phyloP scores from a whole-genome alignment of 2,329 filamentous ascomycete species.

The Botrytis paeoniae region DNA sequence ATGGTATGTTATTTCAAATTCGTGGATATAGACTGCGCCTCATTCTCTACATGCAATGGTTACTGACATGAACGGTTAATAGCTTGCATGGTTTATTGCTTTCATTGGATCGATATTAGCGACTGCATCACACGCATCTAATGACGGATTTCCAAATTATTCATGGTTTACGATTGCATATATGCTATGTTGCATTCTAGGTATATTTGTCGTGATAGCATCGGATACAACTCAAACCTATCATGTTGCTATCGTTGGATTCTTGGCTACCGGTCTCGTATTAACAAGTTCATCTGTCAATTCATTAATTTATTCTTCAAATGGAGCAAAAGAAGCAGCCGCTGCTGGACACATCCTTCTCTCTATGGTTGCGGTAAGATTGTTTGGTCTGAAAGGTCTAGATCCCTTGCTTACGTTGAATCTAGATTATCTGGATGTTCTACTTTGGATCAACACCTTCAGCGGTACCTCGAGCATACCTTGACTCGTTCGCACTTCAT shows the following conservation, averaged over 20 bases:
- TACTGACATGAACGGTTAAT: conserved; percentile 24
- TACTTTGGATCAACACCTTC: conserved; percentile 95
- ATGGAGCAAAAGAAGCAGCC: conserved; percentile 75
- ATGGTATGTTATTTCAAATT: conserved; percentile 58
- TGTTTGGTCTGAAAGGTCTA: conserved; percentile 24
- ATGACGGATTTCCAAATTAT: conserved; percentile 70
- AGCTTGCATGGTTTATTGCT: conserved; percentile 94
- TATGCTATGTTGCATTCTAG: conserved; percentile 77
- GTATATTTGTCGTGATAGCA: conserved; percentile 77
- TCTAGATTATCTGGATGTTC: conserved; percentile 94
- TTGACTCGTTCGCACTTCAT: conserved; percentile 92
- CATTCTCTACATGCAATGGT: not conserved
- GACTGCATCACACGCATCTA: conserved; percentile 46
- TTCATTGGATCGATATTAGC: conserved; percentile 84
- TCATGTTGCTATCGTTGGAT: conserved; percentile 87
- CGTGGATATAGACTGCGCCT: conserved; percentile 7
- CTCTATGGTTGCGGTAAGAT: conserved; percentile 82
- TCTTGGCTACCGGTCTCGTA: conserved; percentile 77
- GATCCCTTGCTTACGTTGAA: conserved; percentile 20
- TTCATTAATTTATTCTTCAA: conserved; percentile 72
- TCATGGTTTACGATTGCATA: conserved; percentile 91
- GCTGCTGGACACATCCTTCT: conserved; percentile 91
- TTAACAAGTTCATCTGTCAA: conserved; percentile 85
- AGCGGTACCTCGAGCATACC: conserved; percentile 80
- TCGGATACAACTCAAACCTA: conserved; percentile 84